Percentiles rank a stretch among this genome's conserved stretches.
Conservation (phyloP, 192 early-diverging fungal species). For the Funneliformis geosporum region DNA sequence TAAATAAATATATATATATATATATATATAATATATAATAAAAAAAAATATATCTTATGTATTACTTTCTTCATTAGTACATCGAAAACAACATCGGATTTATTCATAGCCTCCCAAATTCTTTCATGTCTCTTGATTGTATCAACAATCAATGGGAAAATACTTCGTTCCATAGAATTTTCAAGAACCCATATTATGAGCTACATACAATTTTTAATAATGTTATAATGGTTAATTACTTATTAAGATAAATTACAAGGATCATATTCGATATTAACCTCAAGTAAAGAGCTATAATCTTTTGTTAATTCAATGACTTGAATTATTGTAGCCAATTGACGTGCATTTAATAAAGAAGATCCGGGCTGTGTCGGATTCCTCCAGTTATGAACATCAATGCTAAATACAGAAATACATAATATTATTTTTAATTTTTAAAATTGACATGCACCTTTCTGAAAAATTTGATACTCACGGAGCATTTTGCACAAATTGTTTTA, state of each 20-base stretch:
- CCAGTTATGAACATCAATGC: conserved; percentile 74
- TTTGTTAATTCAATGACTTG: conserved; percentile 50
- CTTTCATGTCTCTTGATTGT: conserved; percentile 49
- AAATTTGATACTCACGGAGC: conserved; percentile 16
- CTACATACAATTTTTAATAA: conserved; percentile 18
- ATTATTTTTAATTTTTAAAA: too few relatives aligned
- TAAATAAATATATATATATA: too few relatives aligned
- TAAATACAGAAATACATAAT: conserved; percentile 22
- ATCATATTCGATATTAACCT: conserved; percentile 38
- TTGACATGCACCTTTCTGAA: conserved; percentile 16
- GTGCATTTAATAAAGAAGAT: conserved; percentile 68
- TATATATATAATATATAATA: not conserved
- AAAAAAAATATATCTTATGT: conserved; percentile 1
- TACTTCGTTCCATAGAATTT: conserved; percentile 48
- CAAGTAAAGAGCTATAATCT: conserved; percentile 51
- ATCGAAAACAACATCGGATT: conserved; percentile 13
- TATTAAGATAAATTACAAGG: too few relatives aligned
- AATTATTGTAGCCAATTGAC: conserved; percentile 59
- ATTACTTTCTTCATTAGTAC: conserved; percentile 31
- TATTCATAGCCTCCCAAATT: conserved; percentile 53
- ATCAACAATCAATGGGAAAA: conserved; percentile 54
- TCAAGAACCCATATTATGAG: conserved; percentile 55
- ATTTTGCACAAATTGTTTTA: conserved; percentile 52
- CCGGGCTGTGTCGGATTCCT: conserved; percentile 76
- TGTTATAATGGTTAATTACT: too few relatives aligned